phyloP scores from a whole-genome alignment of 352 stramenopile genomes.

The Pythium pyrilobum region DNA sequence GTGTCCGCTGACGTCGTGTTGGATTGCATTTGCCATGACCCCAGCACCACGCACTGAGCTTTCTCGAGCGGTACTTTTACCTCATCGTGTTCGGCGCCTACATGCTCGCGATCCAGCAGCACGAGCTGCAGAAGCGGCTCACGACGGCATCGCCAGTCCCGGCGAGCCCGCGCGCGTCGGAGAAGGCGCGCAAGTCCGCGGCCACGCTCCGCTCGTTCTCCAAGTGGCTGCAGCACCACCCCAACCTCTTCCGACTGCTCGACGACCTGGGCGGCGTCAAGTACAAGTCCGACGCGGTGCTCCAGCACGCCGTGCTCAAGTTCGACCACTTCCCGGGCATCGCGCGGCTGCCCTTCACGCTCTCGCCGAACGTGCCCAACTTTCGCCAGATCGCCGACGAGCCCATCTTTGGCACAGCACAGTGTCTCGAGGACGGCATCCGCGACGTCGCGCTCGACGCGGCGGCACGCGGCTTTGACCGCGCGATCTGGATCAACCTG shows the following conservation, averaged over 20 bases:
- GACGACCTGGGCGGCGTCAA: slow-evolving; percentile 73
- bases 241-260: slow-evolving; percentile 66
- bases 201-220: slow-evolving; percentile 49
- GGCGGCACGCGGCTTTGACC: slow-evolving; percentile 48
- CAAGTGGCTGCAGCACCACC: slow-evolving; percentile 75
- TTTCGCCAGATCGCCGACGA: slow-evolving; percentile 76
- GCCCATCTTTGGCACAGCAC: slow-evolving; percentile 82
- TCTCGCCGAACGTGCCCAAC: slow-evolving; percentile 77
- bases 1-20: not conserved
- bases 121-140: slow-evolving; percentile 6
- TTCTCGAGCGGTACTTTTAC: slow-evolving; percentile 86
- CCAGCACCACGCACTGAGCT: slow-evolving; percentile 80
- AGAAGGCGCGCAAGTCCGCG: slow-evolving; percentile 12
- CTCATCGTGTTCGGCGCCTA: slow-evolving; percentile 86
- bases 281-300: slow-evolving; percentile 79
- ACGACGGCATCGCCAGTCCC: too few species aligned
- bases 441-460: slow-evolving; percentile 50
- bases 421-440: slow-evolving; percentile 74
- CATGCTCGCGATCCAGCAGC: slow-evolving; percentile 35
- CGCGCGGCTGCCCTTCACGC: slow-evolving; percentile 48
- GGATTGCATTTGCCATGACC: too few species aligned
- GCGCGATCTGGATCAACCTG: slow-evolving; percentile 88
- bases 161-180: slow-evolving; percentile 1
- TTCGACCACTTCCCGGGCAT: slow-evolving; percentile 89
- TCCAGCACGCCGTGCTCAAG: slow-evolving; percentile 81